phyloP scores from a whole-genome alignment of 2,329 filamentous ascomycete species.

The Eutypa lata region DNA sequence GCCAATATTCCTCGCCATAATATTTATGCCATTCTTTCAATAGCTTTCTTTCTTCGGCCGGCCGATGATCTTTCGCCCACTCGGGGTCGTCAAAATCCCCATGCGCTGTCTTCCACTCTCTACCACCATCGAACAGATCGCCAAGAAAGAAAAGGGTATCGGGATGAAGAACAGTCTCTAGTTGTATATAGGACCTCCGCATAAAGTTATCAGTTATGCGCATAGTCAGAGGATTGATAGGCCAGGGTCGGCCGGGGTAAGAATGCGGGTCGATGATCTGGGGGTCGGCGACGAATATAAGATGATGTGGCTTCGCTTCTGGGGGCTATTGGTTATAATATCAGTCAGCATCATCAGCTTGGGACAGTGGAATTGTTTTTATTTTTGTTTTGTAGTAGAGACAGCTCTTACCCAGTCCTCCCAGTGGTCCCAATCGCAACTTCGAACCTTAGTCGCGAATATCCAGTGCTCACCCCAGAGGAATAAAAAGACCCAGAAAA shows the following conservation, averaged over 20 bases:
- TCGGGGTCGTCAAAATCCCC: conserved; percentile 58
- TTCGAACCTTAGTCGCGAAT: conserved; percentile 67
- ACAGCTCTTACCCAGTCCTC: conserved; percentile 75
- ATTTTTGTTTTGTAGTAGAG: no score
- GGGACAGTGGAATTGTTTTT: neutral
- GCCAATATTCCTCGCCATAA: conserved; percentile 82
- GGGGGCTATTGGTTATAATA: conserved; percentile 55
- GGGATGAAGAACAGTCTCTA: conserved; percentile 74
- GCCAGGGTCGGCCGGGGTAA: conserved; percentile 77
- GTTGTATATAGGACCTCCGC: conserved; percentile 72
- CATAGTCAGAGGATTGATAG: conserved; percentile 51
- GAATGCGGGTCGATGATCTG: conserved; percentile 92
- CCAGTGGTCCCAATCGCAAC: conserved; percentile 83
- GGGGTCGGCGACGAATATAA: conserved; percentile 83
- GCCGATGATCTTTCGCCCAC: conserved; percentile 52
- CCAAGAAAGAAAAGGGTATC: conserved; percentile 89
- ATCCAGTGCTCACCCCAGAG: conserved; percentile 83
- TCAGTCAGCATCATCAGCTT: conserved; percentile 9
- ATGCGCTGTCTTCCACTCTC: conserved; percentile 81
- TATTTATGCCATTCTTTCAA: conserved; percentile 67
- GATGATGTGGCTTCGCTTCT: conserved; percentile 75
- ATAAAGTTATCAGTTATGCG: conserved; percentile 85
- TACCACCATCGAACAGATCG: conserved; percentile 91
- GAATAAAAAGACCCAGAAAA: conserved; percentile 72
- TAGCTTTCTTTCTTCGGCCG: conserved; percentile 48